Base-by-base conservation (phyloP, 179 eudicot genomes). In the Spinacia oleracea region DNA sequence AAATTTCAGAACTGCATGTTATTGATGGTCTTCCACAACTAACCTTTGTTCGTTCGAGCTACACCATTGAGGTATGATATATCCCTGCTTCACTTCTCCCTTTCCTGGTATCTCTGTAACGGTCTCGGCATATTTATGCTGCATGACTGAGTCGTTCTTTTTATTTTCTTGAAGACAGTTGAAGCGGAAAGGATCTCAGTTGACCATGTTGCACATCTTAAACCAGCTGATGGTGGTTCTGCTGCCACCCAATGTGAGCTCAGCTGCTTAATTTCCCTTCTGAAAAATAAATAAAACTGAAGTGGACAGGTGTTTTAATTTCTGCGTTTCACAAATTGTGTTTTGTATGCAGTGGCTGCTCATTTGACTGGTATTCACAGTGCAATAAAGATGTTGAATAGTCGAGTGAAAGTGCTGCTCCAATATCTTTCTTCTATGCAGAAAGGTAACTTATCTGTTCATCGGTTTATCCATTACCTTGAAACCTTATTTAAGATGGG, bases 171-270 rank as follows among this genome's bases (percentile, higher is more conserved):
- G 72, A 62, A 96, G 99, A 96, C 99, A 18, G 99, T 96, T 56
- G 99, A 96, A 85, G 99, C 98, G 20, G 99, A 96, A 81, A 83
- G 99, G 76, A 96, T 96, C 79, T 96, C 99, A 31, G 97, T 96
- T 71, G 97, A 96, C 78, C 99, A 96, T 85, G 98, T 96, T 78
- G 99, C 99, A 46, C 98, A 93, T 81, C 96, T 96, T 48, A 96
- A 96, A 86, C 99, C 98, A 79, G 90, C 99, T 81, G 98, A 96
- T 79, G 99, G 99, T 78, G 99, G 99, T 78, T 96, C 99, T 76
- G 99, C 99, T 78, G 99, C 97, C 62, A 96, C 98, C 70, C 99
- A 96, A 83, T 84, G 99, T 96, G 81, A 87, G 93, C 73, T 77
- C 77, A 56, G 29, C 65, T 59, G 48, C 58, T 31, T 48, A 43